phyloP scores from a whole-genome alignment of 2,329 filamentous ascomycete species.

The Talaromyces atroroseus region DNA sequence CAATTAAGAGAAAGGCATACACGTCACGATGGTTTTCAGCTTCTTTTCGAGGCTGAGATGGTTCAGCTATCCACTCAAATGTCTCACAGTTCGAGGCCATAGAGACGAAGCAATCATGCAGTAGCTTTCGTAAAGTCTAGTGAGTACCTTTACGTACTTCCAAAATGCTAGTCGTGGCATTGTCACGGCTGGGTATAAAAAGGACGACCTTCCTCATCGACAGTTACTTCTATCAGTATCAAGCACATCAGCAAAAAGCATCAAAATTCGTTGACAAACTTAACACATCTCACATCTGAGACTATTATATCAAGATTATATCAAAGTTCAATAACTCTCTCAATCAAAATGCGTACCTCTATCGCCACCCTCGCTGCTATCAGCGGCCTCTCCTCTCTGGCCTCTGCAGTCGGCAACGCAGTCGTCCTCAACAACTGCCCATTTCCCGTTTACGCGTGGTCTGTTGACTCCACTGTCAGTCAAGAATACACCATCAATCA shows the following conservation, averaged over 20 bases:
- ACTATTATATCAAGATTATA: background rate
- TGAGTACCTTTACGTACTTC: background rate
- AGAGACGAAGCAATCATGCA: background rate
- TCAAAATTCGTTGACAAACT: background rate
- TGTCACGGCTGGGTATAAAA: background rate
- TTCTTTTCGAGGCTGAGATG: background rate
- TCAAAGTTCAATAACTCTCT: background rate
- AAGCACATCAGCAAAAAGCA: background rate
- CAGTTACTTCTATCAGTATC: background rate
- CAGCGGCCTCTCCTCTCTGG: slow-evolving; percentile 28
- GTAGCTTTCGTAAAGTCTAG: background rate
- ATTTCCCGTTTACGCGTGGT: slow-evolving; percentile 34
- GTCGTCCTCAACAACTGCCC: slow-evolving; percentile 36
- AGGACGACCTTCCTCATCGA: background rate
- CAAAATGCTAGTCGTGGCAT: background rate
- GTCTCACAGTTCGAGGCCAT: background rate
- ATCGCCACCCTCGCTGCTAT: slow-evolving; percentile 25
- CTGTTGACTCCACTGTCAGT: slow-evolving; percentile 31
- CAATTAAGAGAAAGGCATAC: background rate
- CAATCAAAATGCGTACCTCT: slow-evolving; percentile 30
- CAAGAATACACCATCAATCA: slow-evolving; percentile 26
- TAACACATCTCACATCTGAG: background rate
- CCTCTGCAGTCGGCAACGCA: slow-evolving; percentile 32
- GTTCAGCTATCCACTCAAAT: background rate
- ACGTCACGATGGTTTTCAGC: background rate